These are phyloP conservation scores for Platanus orientalis DNA, from an alignment of 164 flowering plant species.

Conservation along the genomic window DNA sequence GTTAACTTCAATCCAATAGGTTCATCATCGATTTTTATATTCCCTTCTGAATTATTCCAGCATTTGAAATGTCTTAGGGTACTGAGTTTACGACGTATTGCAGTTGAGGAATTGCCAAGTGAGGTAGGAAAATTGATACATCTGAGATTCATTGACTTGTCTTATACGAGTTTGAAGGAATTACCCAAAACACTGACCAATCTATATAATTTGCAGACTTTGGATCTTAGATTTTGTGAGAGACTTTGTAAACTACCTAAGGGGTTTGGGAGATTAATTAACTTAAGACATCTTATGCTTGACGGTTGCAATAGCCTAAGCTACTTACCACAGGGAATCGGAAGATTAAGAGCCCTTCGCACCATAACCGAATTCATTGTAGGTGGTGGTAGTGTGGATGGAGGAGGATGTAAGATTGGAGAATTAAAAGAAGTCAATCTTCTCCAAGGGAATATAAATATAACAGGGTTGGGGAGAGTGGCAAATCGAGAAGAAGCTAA, in stretches of 20 bases:
- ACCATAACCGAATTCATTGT: conserved; percentile 4
- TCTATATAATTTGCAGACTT: conserved; percentile 6
- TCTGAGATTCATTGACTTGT: conserved; percentile 11
- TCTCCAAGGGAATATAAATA: neutral
- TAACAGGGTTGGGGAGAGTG: neutral
- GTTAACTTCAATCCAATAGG: too few species aligned
- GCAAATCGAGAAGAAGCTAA: neutral
- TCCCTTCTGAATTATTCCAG: neutral
- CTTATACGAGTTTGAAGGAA: neutral
- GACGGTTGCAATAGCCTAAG: too few species aligned
- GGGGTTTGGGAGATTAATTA: neutral
- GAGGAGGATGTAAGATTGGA: neutral
- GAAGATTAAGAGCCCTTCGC: neutral
- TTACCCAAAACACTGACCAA: conserved; percentile 1
- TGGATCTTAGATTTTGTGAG: neutral
- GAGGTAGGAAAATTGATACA: neutral
- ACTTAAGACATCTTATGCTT: conserved; percentile 8
- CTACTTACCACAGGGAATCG: too few species aligned
- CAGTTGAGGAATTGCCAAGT: neutral
- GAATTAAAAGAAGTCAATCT: conserved; percentile 6
- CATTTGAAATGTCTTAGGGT: neutral
- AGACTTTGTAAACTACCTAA: neutral
- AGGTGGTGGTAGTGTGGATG: neutral
- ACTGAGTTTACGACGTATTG: neutral
- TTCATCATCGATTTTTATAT: too few species aligned